Percentiles rank a stretch among this genome's conserved stretches.
Conservation (phyloP, 345 rosid genomes). For the Clausena lansium region DNA sequence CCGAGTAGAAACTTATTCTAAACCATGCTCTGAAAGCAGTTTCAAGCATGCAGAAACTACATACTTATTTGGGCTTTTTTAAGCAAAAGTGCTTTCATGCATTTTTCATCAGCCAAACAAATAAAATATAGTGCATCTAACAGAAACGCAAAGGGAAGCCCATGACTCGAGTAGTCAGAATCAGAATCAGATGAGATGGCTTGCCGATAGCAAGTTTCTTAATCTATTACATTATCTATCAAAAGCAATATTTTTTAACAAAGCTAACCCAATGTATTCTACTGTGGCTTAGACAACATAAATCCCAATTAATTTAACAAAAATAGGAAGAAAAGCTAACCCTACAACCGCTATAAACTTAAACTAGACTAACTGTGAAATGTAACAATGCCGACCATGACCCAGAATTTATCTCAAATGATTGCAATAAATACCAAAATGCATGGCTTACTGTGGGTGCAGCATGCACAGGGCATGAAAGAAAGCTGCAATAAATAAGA, state of each 20-base stretch:
- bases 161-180: no score
- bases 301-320: constrained; percentile 24
- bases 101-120: no score
- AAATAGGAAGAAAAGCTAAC: neutral
- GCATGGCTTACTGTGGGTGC: constrained; percentile 21
- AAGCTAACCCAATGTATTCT: constrained; percentile 32
- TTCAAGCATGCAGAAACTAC: no score
- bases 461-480: neutral
- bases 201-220: neutral
- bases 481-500: constrained; percentile 10
- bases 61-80: no score
- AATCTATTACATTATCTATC: constrained; percentile 28
- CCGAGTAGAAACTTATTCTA: no score
- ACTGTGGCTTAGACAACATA: constrained; percentile 20
- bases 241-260: constrained; percentile 16
- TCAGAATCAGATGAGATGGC: neutral
- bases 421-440: constrained; percentile 8
- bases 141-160: no score
- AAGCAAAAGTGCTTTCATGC: no score
- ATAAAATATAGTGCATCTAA: no score
- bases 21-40: no score
- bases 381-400: constrained; percentile 14
- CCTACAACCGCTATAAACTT: constrained; percentile 29
- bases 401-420: neutral
- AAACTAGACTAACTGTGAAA: constrained; percentile 29